Conservation (phyloP, 1,139 yeast species). For the Sugiyamaella novakii region DNA sequence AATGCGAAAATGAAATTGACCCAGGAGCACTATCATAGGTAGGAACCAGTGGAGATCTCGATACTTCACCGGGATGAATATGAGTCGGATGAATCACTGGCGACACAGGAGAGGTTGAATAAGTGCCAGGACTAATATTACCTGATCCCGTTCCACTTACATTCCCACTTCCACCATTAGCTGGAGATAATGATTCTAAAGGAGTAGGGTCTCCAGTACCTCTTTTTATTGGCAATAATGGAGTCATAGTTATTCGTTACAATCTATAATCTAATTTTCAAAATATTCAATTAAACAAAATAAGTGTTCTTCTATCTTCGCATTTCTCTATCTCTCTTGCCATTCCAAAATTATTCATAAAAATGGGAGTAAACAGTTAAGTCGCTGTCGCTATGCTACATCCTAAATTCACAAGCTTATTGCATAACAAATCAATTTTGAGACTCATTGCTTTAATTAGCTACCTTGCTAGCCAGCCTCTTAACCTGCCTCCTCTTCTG, state of each 20-base stretch:
- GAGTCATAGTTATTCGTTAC: not conserved
- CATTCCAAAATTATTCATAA: too few species aligned
- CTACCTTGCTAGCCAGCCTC: not conserved
- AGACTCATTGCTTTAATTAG: too few species aligned
- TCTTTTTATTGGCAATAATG: not conserved
- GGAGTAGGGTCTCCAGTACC: not conserved
- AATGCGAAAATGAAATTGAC: constrained; percentile 18
- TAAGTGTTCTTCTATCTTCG: constrained; percentile 3
- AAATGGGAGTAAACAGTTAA: too few species aligned
- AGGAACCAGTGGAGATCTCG: constrained; percentile 21
- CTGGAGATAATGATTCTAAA: not conserved
- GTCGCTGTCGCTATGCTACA: too few species aligned
- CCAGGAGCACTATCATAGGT: constrained; percentile 25
- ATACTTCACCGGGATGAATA: constrained; percentile 23
- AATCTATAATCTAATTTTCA: too few species aligned
- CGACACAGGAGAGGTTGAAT: constrained; percentile 18
- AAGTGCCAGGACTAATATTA: constrained; percentile 5
- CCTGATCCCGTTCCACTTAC: constrained; percentile 2
- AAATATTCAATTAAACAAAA: too few species aligned
- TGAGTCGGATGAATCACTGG: constrained; percentile 25
- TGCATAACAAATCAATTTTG: not conserved
- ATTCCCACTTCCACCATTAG: not conserved
- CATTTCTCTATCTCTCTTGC: not conserved
- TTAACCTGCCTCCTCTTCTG: too few species aligned
- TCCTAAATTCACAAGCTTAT: not conserved